Evolutionary conservation across 805 yeast genomes (phyloP).

Genomic region (Nadsonia fulvescens): DNA sequence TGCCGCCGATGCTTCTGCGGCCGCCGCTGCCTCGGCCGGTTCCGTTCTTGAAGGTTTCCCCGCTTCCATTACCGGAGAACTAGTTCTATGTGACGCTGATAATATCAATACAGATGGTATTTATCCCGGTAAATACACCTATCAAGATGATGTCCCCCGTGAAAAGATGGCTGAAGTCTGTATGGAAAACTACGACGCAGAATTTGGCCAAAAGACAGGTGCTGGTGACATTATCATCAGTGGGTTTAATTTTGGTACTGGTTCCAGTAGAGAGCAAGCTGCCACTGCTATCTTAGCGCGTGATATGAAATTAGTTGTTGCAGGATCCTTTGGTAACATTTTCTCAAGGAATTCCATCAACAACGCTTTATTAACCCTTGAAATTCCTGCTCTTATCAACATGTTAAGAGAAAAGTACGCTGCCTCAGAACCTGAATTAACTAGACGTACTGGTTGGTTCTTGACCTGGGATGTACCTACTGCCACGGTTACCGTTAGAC

Average conservation of each 20-base stretch:
- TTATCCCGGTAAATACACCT: slow-evolving; percentile 96
- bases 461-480: slow-evolving; percentile 84
- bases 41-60: slow-evolving; percentile 87
- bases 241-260: slow-evolving; percentile 96
- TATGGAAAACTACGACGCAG: slow-evolving; percentile 95
- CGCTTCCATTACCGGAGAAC: slow-evolving; percentile 69
- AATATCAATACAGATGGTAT: slow-evolving; percentile 90
- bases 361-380: slow-evolving; percentile 85
- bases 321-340: slow-evolving; percentile 95
- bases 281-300: slow-evolving; percentile 95
- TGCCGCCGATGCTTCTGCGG: slow-evolving; percentile 17
- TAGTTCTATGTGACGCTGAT: slow-evolving; percentile 91
- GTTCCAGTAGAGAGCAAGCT: slow-evolving; percentile 97
- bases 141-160: slow-evolving; percentile 89
- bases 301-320: slow-evolving; percentile 80
- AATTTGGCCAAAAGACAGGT: slow-evolving; percentile 62
- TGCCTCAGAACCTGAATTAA: slow-evolving; percentile 42
- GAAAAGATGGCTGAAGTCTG: slow-evolving; percentile 98
- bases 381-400: slow-evolving; percentile 73
- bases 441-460: slow-evolving; percentile 89
- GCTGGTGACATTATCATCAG: slow-evolving; percentile 81
- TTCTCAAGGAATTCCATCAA: slow-evolving; percentile 91
- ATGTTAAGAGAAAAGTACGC: slow-evolving; percentile 54
- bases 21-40: slow-evolving; percentile 28
- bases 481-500: slow-evolving; percentile 64